These are phyloP conservation scores for Myriosclerotinia scirpicola DNA, from an alignment of 2,329 filamentous ascomycete species.

Conservation along the genomic window DNA sequence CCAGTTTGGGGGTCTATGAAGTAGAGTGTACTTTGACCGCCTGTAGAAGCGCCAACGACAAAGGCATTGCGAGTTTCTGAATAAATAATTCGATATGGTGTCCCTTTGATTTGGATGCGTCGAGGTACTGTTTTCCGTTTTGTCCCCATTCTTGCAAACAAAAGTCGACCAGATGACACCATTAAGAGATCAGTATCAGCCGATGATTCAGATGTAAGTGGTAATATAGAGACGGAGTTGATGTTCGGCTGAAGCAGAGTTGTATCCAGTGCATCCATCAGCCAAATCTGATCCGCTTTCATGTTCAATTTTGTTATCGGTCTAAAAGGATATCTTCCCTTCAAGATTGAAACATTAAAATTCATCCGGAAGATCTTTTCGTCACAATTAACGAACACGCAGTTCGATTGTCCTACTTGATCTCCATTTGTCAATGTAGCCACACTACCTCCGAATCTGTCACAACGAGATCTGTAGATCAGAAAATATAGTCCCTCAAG, in stretches of 20 bases:
- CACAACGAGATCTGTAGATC: slow-evolving; percentile 26
- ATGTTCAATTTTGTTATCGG: not conserved
- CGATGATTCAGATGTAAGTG: slow-evolving; percentile 42
- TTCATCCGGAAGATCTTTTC: slow-evolving; percentile 43
- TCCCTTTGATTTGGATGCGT: slow-evolving; percentile 46
- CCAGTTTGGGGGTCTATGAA: slow-evolving; percentile 60
- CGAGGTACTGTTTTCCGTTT: slow-evolving; percentile 51
- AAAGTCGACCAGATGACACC: slow-evolving; percentile 50
- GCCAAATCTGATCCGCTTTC: slow-evolving; percentile 47
- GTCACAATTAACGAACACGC: slow-evolving; percentile 52
- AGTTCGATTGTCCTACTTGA: slow-evolving; percentile 27
- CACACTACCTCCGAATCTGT: slow-evolving; percentile 37
- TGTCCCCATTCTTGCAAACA: slow-evolving; percentile 54
- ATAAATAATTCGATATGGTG: slow-evolving; percentile 50
- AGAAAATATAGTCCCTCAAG: slow-evolving; percentile 20
- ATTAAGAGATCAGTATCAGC: slow-evolving; percentile 46
- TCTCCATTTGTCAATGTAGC: slow-evolving; percentile 34
- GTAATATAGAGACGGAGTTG: slow-evolving; percentile 46
- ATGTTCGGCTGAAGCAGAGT: slow-evolving; percentile 50
- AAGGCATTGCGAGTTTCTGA: slow-evolving; percentile 52
- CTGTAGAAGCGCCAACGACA: slow-evolving; percentile 53
- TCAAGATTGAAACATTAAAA: slow-evolving; percentile 13
- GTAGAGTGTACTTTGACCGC: slow-evolving; percentile 50
- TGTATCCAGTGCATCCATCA: slow-evolving; percentile 51
- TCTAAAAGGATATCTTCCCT: not conserved